A percentile compares a stretch with the other conserved stretches of the same genome.
phyloP scores from a whole-genome alignment of 495 filamentous ascomycete species.

The Neurospora cerealis region DNA sequence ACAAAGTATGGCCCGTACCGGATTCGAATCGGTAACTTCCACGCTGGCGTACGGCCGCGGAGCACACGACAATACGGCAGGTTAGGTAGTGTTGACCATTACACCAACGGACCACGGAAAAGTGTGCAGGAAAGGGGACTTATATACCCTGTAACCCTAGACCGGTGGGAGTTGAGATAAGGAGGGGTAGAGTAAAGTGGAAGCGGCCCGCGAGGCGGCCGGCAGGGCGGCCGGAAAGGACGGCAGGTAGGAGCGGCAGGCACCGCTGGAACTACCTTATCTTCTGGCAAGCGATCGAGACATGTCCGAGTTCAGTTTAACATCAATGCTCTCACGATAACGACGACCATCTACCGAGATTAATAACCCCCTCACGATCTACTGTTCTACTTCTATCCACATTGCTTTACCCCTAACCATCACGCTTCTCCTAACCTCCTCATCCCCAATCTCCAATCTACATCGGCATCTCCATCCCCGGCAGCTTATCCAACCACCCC shows the following conservation, averaged over 20 bases:
- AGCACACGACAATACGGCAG: neutral
- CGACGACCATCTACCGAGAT: neutral
- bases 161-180: too few species aligned
- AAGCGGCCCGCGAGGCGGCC: neutral
- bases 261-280: neutral
- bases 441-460: too few species aligned
- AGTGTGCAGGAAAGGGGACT: neutral
- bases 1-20: neutral
- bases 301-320: neutral
- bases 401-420: too few species aligned
- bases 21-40: neutral
- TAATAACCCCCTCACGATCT: neutral
- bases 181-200: too few species aligned
- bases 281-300: neutral
- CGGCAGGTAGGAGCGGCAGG: neutral
- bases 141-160: neutral
- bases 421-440: too few species aligned
- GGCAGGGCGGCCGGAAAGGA: neutral
- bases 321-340: neutral
- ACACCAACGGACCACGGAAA: neutral
- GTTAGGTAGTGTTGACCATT: neutral
- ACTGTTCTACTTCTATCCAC: too few species aligned
- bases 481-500: conserved; percentile 19
- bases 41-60: neutral
- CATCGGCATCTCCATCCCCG: conserved; percentile 2